Evolutionary conservation across 805 yeast genomes (phyloP), one percentile per base, ranked within the genome.

Genomic region (Jamesozyma lodderae): DNA sequence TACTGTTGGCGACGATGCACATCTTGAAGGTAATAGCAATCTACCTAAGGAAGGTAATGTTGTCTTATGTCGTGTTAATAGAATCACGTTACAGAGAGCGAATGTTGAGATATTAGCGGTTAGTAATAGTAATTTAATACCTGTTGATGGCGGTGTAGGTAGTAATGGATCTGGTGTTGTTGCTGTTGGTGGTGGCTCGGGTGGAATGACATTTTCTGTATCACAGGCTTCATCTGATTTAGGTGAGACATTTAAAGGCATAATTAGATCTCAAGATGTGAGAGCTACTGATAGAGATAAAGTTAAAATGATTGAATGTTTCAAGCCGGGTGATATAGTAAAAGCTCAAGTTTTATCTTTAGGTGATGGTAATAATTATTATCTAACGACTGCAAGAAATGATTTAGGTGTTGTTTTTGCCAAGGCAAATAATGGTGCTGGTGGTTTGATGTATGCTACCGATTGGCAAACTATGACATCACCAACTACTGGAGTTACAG

Each of bases 391-490:
- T 0, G 94, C 96, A 2, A 69, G 80, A 45, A 86, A 90, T 58
- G 95, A 90, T 52, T 65, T 90, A 28, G 99, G 99, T 3, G 98
- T 92, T 4, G 79, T 92, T 1, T 83, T 88, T 59, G 96, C 97
- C 4, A 76, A 72, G 43, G 72, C 80, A 31, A 51, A 53, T 21
- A 74, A 71, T 44, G 80, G 79, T 14, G 77, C 77, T 3, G 95
- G 95, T 2, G 77, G 75, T 26, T 62, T 77, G 39, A 76, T 92
- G 85, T 81, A 79, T 49, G 94, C 98, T 2, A 62, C 86, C 31
- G 97, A 92, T 61, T 92, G 97, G 96, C 88, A 86, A 62, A 82
- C 86, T 10, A 92, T 94, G 97, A 70, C 81, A 23, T 77, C 83
- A 44, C 79, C 86, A 2, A 65, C 61, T 19, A 76, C 88, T 2